Conservation (phyloP, 345 rosid species). For the Kernera saxatilis region DNA sequence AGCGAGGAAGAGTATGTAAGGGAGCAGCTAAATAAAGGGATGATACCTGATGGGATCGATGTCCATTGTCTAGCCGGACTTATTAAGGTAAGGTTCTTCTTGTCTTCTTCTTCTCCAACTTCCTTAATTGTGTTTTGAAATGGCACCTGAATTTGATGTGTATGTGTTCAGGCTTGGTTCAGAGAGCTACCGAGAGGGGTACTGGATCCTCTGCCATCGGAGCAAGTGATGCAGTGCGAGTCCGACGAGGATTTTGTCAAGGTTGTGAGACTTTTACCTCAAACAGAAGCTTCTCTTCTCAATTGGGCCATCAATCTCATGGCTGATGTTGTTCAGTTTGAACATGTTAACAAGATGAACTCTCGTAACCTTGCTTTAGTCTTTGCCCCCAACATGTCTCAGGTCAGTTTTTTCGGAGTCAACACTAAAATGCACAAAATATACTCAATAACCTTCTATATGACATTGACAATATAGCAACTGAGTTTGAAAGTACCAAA, state of each 20-base stretch:
- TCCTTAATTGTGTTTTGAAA: background rate
- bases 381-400: conserved; percentile 98
- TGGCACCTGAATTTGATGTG: background rate
- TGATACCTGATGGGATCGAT: conserved; percentile 73
- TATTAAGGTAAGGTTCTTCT: conserved; percentile 54
- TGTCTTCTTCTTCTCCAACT: background rate
- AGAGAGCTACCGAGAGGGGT: conserved; percentile 94
- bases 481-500: no score
- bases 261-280: conserved; percentile 78
- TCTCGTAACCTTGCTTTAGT: conserved; percentile 93
- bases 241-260: conserved; percentile 79
- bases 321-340: conserved; percentile 91
- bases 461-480: no score
- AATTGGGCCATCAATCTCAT: conserved; percentile 89
- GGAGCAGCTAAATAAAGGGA: conserved; percentile 74
- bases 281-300: conserved; percentile 79
- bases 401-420: conserved; percentile 42
- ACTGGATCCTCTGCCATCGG: conserved; percentile 74
- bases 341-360: conserved; percentile 89
- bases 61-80: conserved; percentile 96
- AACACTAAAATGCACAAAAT: background rate
- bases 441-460: background rate
- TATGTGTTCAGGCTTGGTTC: conserved; percentile 78
- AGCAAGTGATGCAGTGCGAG: conserved; percentile 82
- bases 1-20: conserved; percentile 84